Evolutionary conservation across 768 basidiomycete genomes (phyloP).

Genomic region (Lactarius sanguifluus): DNA sequence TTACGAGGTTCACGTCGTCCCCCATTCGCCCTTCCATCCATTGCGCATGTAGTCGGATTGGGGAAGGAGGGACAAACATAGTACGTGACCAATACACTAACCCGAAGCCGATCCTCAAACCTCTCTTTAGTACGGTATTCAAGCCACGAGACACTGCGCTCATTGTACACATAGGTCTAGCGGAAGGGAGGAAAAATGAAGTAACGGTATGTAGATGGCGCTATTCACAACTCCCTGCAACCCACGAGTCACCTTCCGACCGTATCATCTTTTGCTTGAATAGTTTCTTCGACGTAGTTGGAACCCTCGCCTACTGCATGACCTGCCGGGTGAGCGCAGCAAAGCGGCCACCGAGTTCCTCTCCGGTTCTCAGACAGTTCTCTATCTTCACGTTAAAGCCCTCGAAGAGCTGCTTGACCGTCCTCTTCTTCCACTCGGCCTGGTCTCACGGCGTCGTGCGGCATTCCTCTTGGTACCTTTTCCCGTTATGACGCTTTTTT

Average conservation of each 20-base stretch:
- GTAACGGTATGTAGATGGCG: not conserved
- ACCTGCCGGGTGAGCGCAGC: not conserved
- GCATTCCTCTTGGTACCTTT: not conserved
- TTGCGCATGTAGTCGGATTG: not conserved
- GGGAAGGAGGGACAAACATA: not conserved
- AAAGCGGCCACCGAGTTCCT: not conserved
- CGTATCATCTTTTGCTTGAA: not conserved
- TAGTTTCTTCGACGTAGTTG: not conserved
- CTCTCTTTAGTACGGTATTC: not conserved
- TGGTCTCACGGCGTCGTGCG: not conserved
- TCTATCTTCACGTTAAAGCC: not conserved
- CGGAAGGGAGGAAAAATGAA: not conserved
- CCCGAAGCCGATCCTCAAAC: too few relatives aligned
- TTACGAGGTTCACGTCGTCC: not conserved
- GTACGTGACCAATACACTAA: not conserved
- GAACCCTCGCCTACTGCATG: not conserved
- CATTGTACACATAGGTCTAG: not conserved
- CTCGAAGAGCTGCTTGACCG: not conserved
- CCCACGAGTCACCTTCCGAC: not conserved
- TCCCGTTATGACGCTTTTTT: not conserved
- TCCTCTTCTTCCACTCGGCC: not conserved
- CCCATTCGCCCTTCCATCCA: not conserved
- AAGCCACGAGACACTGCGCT: not conserved
- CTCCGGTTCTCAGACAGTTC: not conserved
- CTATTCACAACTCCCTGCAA: not conserved